phyloP scores from a whole-genome alignment of 208 protist genomes.

The Strigomonas oncopelti region DNA sequence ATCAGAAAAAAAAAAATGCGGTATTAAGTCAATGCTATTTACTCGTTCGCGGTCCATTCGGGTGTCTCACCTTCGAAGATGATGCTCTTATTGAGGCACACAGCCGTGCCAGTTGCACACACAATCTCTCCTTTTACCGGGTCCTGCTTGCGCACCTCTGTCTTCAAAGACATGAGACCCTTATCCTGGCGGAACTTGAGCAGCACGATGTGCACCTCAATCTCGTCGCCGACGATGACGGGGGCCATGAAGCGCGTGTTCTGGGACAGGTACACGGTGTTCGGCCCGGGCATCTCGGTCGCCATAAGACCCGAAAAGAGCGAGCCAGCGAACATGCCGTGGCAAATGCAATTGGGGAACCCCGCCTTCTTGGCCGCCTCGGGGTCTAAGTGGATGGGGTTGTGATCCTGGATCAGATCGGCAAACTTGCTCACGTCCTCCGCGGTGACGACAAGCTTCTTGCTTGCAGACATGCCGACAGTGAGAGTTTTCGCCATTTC shows the following conservation, averaged over 20 bases:
- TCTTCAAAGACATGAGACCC: constrained; percentile 61
- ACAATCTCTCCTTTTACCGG: constrained; percentile 42
- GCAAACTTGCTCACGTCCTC: constrained; percentile 74
- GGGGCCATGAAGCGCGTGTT: constrained; percentile 74
- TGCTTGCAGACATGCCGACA: constrained; percentile 46
- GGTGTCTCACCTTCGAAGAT: constrained; percentile 74
- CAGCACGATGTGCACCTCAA: constrained; percentile 60
- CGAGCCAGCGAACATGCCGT: constrained; percentile 76
- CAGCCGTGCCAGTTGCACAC: constrained; percentile 69
- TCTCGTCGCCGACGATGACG: constrained; percentile 71
- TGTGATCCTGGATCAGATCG: constrained; percentile 70
- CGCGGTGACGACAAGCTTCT: constrained; percentile 37
- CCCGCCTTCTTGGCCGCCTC: constrained; percentile 63
- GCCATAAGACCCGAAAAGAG: constrained; percentile 84
- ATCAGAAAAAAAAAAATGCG: not conserved
- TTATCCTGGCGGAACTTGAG: constrained; percentile 64
- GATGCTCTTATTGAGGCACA: constrained; percentile 81
- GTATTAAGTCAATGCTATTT: constrained; percentile 3
- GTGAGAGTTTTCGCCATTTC: constrained; percentile 25
- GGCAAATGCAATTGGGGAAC: constrained; percentile 69
- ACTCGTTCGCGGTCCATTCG: constrained; percentile 53
- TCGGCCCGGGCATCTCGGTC: constrained; percentile 67
- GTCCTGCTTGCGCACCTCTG: constrained; percentile 54
- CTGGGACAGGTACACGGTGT: constrained; percentile 83
- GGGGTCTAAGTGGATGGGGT: constrained; percentile 74